A percentile compares a stretch with the other conserved stretches of the same genome.
phyloP scores from a whole-genome alignment of 176 grass and related monocot species.

The Carex scoparia region DNA sequence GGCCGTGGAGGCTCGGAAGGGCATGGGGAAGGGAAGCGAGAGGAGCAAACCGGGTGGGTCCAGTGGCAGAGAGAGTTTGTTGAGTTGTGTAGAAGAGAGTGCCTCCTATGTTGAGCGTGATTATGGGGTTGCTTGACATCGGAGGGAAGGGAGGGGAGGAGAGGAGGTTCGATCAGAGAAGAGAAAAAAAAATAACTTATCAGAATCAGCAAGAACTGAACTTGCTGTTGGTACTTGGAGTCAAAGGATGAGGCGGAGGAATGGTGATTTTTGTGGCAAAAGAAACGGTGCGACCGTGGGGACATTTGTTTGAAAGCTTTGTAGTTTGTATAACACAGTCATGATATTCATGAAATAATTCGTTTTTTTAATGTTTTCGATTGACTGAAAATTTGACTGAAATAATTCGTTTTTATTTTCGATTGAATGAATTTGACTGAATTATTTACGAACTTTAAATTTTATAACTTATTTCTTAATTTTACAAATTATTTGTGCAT shows the following conservation, averaged over 20 bases:
- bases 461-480: too few relatives aligned
- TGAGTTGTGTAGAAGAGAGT: slow-evolving; percentile 70
- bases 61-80: slow-evolving; percentile 57
- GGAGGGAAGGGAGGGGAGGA: not conserved
- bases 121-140: slow-evolving; percentile 20
- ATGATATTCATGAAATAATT: too few relatives aligned
- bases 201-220: not conserved
- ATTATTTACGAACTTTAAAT: too few relatives aligned
- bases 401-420: too few relatives aligned
- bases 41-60: slow-evolving; percentile 41
- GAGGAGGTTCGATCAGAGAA: slow-evolving; percentile 1
- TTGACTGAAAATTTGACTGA: too few relatives aligned
- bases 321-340: too few relatives aligned
- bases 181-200: too few relatives aligned
- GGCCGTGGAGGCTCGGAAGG: too few relatives aligned
- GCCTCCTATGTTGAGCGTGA: slow-evolving; percentile 72
- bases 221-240: not conserved
- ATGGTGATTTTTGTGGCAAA: not conserved
- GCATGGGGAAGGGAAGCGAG: slow-evolving; percentile 36
- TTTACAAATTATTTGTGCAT: too few relatives aligned
- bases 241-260: not conserved
- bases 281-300: not conserved
- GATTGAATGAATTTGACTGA: too few relatives aligned
- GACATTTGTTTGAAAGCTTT: too few relatives aligned
- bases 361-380: too few relatives aligned